phyloP scores from a whole-genome alignment of 352 stramenopile genomes.

The Phytophthora ohioensis region DNA sequence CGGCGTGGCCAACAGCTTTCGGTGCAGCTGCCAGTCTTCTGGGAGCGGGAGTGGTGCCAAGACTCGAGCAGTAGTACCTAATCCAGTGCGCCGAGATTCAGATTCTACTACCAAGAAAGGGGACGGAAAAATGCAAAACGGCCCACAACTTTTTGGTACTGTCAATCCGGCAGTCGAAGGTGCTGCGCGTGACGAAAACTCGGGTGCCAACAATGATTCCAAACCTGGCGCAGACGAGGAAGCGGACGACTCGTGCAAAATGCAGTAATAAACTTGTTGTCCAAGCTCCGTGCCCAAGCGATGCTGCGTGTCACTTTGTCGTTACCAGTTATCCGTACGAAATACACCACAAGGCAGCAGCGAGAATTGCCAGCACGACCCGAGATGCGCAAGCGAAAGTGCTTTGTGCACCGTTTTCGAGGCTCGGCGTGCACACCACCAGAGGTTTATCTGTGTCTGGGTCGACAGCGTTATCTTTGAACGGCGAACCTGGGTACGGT shows the following conservation, averaged over 20 bases:
- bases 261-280: slow-evolving; percentile 52
- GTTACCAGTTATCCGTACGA: neutral
- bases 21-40: slow-evolving; percentile 72
- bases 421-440: slow-evolving; percentile 83
- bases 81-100: slow-evolving; percentile 35
- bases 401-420: slow-evolving; percentile 60
- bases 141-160: slow-evolving; percentile 18
- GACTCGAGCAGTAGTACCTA: slow-evolving; percentile 59
- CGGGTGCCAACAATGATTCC: slow-evolving; percentile 33
- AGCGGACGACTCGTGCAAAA: slow-evolving; percentile 69
- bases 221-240: slow-evolving; percentile 49
- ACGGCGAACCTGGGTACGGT: slow-evolving; percentile 83
- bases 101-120: slow-evolving; percentile 13
- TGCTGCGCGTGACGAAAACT: slow-evolving; percentile 41
- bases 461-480: slow-evolving; percentile 79
- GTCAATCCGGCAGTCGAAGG: slow-evolving; percentile 24
- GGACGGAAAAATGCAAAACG: slow-evolving; percentile 22
- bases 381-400: neutral
- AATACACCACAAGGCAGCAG: slow-evolving; percentile 17
- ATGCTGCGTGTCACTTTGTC: neutral
- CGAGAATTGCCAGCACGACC: slow-evolving; percentile 5
- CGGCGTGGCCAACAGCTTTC: slow-evolving; percentile 85
- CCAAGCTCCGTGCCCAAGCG: neutral
- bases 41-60: slow-evolving; percentile 48
- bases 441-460: slow-evolving; percentile 75